A percentile compares a stretch with the other conserved stretches of the same genome.
phyloP scores from a whole-genome alignment of 2,329 filamentous ascomycete species.

The Fusarium foetens region DNA sequence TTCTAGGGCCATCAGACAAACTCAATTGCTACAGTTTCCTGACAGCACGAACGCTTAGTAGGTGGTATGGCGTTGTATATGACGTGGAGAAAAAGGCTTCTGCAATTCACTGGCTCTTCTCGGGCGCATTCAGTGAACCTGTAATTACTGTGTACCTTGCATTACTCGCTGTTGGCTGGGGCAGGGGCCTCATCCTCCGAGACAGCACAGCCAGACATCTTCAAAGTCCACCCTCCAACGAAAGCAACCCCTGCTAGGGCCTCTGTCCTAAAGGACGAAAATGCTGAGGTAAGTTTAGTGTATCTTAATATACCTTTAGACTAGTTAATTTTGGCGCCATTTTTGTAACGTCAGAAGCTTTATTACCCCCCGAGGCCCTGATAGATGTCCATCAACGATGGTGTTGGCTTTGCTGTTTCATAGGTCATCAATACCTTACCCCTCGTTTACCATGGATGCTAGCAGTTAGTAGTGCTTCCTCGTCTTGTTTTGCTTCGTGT shows the following conservation, averaged over 20 bases:
- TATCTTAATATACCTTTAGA: too few species aligned
- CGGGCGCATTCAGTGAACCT: neutral
- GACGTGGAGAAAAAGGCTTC: neutral
- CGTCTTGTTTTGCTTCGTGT: constrained; percentile 1
- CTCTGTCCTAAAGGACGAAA: neutral
- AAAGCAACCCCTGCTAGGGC: constrained; percentile 1
- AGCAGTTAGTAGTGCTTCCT: constrained; percentile 28
- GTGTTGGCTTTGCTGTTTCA: constrained; percentile 35
- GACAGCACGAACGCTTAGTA: neutral
- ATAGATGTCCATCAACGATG: constrained; percentile 2
- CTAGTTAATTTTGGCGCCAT: neutral
- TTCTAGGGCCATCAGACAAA: neutral
- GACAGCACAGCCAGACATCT: constrained; percentile 30
- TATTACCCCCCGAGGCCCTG: neutral
- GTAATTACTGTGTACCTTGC: constrained; percentile 36
- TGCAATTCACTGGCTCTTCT: constrained; percentile 3
- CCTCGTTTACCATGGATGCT: constrained; percentile 16
- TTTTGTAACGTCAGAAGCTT: neutral
- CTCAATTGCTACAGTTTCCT: neutral
- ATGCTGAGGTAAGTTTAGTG: neutral
- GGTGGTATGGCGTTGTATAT: neutral
- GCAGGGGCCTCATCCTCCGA: constrained; percentile 25
- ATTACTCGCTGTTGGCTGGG: constrained; percentile 24
- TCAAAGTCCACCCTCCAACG: constrained; percentile 16
- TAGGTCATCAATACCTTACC: constrained; percentile 23